Conservation (phyloP, 2,329 filamentous ascomycete genomes). For the Blastomyces emzantsi region DNA sequence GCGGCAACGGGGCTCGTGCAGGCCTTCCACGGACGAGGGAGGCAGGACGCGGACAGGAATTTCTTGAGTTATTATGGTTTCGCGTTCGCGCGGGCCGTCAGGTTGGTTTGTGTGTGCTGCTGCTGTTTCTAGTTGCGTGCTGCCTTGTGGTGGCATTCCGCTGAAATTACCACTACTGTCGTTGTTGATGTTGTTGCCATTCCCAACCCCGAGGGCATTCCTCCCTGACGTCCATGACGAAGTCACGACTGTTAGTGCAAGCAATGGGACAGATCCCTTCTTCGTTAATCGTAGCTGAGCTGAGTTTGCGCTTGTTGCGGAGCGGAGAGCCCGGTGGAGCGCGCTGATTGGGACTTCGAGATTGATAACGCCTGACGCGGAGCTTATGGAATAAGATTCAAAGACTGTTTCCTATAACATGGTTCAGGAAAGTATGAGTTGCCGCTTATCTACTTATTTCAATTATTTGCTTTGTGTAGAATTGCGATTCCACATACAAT, state of each 20-base stretch:
- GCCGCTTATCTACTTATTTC: neutral
- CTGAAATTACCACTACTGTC: neutral
- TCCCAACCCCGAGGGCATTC: conserved; percentile 50
- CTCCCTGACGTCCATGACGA: conserved; percentile 32
- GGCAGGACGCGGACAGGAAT: conserved; percentile 89
- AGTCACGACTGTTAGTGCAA: conserved; percentile 83
- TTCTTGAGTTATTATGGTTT: conserved; percentile 90
- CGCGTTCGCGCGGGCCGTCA: conserved; percentile 58
- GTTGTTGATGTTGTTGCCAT: neutral
- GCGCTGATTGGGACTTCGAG: conserved; percentile 85
- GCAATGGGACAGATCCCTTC: conserved; percentile 74
- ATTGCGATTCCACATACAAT: conserved; percentile 24
- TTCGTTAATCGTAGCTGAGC: conserved; percentile 87
- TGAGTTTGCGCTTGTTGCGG: conserved; percentile 69
- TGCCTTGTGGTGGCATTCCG: conserved; percentile 13
- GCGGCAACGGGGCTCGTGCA: conserved; percentile 83
- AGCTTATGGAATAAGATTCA: conserved; percentile 80
- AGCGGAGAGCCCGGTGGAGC: conserved; percentile 84
- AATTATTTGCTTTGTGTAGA: neutral
- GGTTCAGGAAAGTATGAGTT: conserved; percentile 9
- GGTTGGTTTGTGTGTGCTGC: conserved; percentile 25
- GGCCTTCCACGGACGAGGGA: conserved; percentile 73
- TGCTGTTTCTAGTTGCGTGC: conserved; percentile 25
- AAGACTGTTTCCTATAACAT: conserved; percentile 65
- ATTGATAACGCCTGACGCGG: conserved; percentile 89